Conservation (phyloP, 805 yeast genomes). For the Schizosaccharomyces osmophilus region DNA sequence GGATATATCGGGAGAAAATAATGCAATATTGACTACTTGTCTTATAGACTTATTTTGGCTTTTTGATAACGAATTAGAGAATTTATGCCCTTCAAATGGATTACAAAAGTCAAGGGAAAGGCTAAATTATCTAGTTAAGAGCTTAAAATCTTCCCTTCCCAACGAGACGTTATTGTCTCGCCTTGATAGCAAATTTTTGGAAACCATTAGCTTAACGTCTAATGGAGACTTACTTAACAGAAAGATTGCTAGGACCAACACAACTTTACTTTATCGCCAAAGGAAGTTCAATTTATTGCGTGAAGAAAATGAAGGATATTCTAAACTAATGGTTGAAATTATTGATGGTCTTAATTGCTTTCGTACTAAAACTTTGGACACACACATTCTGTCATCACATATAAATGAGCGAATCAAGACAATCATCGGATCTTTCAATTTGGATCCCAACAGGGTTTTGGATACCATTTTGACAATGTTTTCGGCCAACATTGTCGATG, state of each 20-base stretch:
- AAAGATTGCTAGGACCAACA: constrained; percentile 16
- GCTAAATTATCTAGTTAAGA: background rate
- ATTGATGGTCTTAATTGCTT: constrained; percentile 6
- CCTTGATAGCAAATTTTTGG: background rate
- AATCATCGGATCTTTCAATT: constrained; percentile 46
- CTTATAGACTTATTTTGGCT: background rate
- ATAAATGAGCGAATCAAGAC: constrained; percentile 26
- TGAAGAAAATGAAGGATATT: constrained; percentile 59
- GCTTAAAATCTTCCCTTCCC: background rate
- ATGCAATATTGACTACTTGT: background rate
- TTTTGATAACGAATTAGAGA: background rate
- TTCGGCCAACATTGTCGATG: constrained; percentile 19
- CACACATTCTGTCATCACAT: constrained; percentile 7
- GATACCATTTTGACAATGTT: constrained; percentile 36
- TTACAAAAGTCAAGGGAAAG: background rate
- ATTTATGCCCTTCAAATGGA: background rate
- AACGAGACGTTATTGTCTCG: background rate
- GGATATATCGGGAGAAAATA: no score
- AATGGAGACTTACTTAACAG: background rate
- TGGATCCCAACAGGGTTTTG: constrained; percentile 49
- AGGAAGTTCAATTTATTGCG: constrained; percentile 40
- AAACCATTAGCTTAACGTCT: background rate
- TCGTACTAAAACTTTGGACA: constrained; percentile 12
- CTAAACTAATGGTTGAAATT: constrained; percentile 23
- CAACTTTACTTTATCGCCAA: constrained; percentile 22